phyloP scores from a whole-genome alignment of 768 basidiomycete species.

The Multifurca ochricompacta region DNA sequence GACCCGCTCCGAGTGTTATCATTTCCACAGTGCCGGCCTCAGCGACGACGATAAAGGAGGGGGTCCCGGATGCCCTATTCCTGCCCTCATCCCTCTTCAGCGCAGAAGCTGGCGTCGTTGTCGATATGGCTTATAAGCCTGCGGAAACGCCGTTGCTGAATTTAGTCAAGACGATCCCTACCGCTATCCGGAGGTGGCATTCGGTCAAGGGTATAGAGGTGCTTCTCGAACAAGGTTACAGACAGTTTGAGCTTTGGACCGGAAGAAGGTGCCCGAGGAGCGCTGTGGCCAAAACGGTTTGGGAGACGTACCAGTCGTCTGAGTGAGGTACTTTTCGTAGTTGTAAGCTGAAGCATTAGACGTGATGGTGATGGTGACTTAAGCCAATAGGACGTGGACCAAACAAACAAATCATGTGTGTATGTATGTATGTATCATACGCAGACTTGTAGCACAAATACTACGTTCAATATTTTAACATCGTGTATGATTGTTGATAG shows the following conservation, averaged over 20 bases:
- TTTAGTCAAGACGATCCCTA: conserved; percentile 45
- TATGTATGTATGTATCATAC: no score
- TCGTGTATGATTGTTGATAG: no score
- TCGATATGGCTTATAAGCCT: conserved; percentile 95
- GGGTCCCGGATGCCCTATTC: conserved; percentile 31
- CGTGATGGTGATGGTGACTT: no score
- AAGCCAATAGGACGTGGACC: no score
- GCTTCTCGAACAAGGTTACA: conserved; percentile 81
- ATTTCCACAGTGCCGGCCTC: conserved; percentile 83
- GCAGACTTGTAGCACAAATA: no score
- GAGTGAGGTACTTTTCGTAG: not conserved
- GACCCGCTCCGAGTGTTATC: conserved; percentile 58
- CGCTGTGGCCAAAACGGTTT: conserved; percentile 41
- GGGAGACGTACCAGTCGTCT: conserved; percentile 34
- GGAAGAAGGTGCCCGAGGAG: conserved; percentile 50
- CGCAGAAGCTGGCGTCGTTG: conserved; percentile 58
- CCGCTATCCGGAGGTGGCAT: conserved; percentile 45
- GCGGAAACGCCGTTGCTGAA: conserved; percentile 71
- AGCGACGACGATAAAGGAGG: conserved; percentile 38
- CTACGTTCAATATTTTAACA: no score
- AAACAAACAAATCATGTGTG: no score
- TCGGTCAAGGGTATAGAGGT: conserved; percentile 77
- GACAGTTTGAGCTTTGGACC: conserved; percentile 81
- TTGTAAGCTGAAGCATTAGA: no score
- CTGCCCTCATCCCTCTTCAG: conserved; percentile 53